phyloP scores from a whole-genome alignment of 208 protist species.

The Eutreptiella sp. region DNA sequence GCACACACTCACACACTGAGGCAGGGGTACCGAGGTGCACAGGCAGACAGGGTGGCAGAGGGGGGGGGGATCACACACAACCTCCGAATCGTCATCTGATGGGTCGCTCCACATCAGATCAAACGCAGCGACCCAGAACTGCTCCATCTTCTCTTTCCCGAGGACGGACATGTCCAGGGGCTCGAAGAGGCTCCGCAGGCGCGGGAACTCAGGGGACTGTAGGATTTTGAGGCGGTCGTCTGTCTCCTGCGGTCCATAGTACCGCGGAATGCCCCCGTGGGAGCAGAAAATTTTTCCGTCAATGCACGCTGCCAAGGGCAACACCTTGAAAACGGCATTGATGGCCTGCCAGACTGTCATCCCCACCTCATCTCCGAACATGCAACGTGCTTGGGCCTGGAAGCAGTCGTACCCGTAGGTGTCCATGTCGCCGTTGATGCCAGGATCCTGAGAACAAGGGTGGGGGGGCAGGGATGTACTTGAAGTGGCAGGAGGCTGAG shows the following conservation, averaged over 20 bases:
- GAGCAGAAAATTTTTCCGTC: slow-evolving; percentile 59
- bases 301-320: slow-evolving; percentile 58
- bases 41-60: no score
- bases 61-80: no score
- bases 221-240: slow-evolving; percentile 51
- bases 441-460: no score
- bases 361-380: slow-evolving; percentile 53
- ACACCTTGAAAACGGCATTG: slow-evolving; percentile 56
- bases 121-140: slow-evolving; percentile 52
- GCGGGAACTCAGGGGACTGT: slow-evolving; percentile 45
- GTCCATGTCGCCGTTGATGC: slow-evolving; percentile 56
- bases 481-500: no score
- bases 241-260: slow-evolving; percentile 39
- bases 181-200: slow-evolving; percentile 57
- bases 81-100: slow-evolving; percentile 39
- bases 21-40: no score
- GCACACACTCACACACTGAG: no score
- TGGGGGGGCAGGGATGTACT: no score
- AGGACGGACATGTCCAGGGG: background rate
- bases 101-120: slow-evolving; percentile 74
- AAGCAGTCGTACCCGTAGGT: slow-evolving; percentile 61
- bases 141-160: slow-evolving; percentile 40
- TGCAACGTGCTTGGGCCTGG: slow-evolving; percentile 50
- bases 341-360: slow-evolving; percentile 50
- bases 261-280: slow-evolving; percentile 65